Base-by-base conservation (phyloP, 1,284 basidiomycete genomes). In the Ceratobasidium sp. region DNA sequence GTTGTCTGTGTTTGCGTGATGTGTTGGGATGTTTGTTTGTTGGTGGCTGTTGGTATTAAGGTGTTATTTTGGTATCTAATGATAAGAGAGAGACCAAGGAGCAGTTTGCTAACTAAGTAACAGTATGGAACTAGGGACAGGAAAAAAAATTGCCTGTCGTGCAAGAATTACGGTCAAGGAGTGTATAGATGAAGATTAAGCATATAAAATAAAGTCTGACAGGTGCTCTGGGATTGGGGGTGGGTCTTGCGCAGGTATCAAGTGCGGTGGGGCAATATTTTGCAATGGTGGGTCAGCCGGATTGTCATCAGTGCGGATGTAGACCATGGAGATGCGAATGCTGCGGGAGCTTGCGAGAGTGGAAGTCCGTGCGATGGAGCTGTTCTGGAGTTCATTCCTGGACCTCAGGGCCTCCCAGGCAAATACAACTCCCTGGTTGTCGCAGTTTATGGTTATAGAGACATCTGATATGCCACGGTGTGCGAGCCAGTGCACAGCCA, bases 351-450 rank as follows among this genome's bases (percentile, higher is more conserved):
- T 54, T 1, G 81, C 27, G 1, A 79, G 35, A 20, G 77, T 54
- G 6, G 73, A 79, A 0, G 82, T 80, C 5, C 83, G 80, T 81
- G 41, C 87, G 81, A 38, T 82, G 82, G 0, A 81, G 20, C 62
- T 52, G 78, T 88, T 88, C 16, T 86, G 83, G 48, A 83, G 79
- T 10, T 57, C 64, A 67, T 86, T 87, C 0, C 81, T 54, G 59
- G 83, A 83, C 0, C 83, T 70, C 1, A 85, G 84, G 46, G 85
- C 84, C 20, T 79, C 68, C 59, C 85, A 82, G 3, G 86, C 86
- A 7, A 83, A 84, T 20, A 87, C 84, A 1, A 86, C 83, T 2
- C 86, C 86, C 54, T 83, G 79, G 79, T 88, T 88, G 80, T 88
- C 85, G 1, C 84, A 84, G 20, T 84, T 80, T 1, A 87, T 78